Evolutionary conservation across 768 basidiomycete species (phyloP).

Genomic region (Auriculariales sp.): DNA sequence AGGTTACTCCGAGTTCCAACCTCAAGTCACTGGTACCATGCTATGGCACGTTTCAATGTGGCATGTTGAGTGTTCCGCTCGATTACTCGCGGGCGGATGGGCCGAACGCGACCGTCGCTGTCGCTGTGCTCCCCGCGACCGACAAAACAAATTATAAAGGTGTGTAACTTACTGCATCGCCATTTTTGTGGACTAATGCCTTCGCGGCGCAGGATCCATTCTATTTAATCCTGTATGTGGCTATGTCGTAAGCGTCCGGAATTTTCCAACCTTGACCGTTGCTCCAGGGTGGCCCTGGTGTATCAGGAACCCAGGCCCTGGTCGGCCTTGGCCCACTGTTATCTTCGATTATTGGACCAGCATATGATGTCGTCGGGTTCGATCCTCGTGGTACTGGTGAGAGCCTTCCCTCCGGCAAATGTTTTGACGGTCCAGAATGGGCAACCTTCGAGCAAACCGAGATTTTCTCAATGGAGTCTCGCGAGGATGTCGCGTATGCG

Average conservation of each 20-base stretch:
- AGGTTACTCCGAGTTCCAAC: too few species aligned
- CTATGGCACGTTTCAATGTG: not conserved
- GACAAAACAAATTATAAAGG: not conserved
- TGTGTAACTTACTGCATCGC: too few species aligned
- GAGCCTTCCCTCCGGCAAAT: not conserved
- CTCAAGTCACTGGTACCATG: too few species aligned
- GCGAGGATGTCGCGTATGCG: not conserved
- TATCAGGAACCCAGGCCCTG: not conserved
- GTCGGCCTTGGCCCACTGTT: not conserved
- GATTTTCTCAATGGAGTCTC: not conserved
- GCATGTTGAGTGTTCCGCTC: constrained; percentile 19
- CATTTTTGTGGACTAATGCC: too few species aligned
- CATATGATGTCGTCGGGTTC: not conserved
- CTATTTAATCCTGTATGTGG: not conserved
- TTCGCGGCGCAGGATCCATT: not conserved
- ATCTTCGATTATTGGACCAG: not conserved
- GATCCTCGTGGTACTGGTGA: not conserved
- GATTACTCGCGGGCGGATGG: constrained; percentile 27
- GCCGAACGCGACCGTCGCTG: constrained; percentile 23
- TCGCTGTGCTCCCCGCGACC: constrained; percentile 7
- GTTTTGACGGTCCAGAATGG: not conserved
- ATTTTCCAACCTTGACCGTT: too few species aligned
- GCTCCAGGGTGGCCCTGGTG: not conserved
- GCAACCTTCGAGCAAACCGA: not conserved
- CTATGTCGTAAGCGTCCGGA: too few species aligned